Evolutionary conservation across 495 filamentous ascomycete species (phyloP).

Genomic region (Massariosphaeria phaeospora): DNA sequence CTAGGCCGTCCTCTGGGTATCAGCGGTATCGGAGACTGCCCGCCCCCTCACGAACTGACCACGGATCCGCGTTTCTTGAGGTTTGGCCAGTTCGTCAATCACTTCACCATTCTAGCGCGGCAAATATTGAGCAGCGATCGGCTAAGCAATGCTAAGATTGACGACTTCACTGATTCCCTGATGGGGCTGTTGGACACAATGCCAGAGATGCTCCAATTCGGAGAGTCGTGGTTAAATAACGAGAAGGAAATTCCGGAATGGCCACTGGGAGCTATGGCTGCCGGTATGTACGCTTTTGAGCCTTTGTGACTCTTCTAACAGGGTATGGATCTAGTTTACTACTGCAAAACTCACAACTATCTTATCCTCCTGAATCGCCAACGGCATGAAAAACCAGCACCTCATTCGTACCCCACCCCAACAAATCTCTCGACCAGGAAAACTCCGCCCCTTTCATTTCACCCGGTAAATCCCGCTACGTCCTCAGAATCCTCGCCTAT

Average conservation of each 20-base stretch:
- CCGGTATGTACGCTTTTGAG: slow-evolving; percentile 28
- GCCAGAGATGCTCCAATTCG: slow-evolving; percentile 44
- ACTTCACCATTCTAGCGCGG: slow-evolving; percentile 46
- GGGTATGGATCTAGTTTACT: slow-evolving; percentile 38
- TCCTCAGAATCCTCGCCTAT: slow-evolving; percentile 7
- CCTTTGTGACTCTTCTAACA: neutral
- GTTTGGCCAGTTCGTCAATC: slow-evolving; percentile 42
- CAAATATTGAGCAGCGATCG: slow-evolving; percentile 44
- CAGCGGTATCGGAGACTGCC: slow-evolving; percentile 47
- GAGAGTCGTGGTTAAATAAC: slow-evolving; percentile 44
- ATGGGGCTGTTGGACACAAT: slow-evolving; percentile 42
- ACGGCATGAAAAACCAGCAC: slow-evolving; percentile 33
- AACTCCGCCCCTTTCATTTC: slow-evolving; percentile 3
- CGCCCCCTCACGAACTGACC: slow-evolving; percentile 42
- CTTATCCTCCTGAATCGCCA: slow-evolving; percentile 47
- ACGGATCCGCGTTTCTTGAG: slow-evolving; percentile 41
- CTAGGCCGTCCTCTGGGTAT: slow-evolving; percentile 46
- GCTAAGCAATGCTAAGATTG: slow-evolving; percentile 43
- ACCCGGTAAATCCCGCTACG: slow-evolving; percentile 6
- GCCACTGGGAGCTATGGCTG: slow-evolving; percentile 45
- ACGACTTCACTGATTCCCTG: slow-evolving; percentile 45
- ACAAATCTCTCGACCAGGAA: neutral
- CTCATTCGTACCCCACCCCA: neutral
- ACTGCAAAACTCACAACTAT: slow-evolving; percentile 46
- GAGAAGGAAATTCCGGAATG: slow-evolving; percentile 42